These are phyloP conservation scores for Biscogniauxia marginata DNA, from an alignment of 2,329 filamentous ascomycete genomes.

Conservation along the genomic window DNA sequence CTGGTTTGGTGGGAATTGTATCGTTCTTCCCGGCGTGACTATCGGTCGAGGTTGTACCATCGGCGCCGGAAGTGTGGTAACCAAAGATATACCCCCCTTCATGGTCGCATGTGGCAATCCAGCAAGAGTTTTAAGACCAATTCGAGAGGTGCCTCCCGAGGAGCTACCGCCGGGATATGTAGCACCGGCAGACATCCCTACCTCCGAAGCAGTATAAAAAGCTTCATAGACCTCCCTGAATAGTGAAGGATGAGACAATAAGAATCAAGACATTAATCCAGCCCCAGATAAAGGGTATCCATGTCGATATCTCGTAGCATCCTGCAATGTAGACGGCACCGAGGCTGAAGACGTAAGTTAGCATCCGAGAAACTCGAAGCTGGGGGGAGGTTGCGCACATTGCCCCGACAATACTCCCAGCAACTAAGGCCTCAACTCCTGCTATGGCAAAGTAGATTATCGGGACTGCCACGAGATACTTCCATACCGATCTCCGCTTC, in stretches of 20 bases:
- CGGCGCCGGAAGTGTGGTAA: slow-evolving; percentile 81
- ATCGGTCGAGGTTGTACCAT: slow-evolving; percentile 73
- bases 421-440: slow-evolving; percentile 72
- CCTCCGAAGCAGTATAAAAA: slow-evolving; percentile 10
- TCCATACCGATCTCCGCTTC: slow-evolving; percentile 53
- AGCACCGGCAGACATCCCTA: slow-evolving; percentile 19
- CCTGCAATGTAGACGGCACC: slow-evolving; percentile 79
- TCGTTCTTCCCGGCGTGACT: slow-evolving; percentile 72
- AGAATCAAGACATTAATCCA: slow-evolving; percentile 80
- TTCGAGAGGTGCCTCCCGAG: slow-evolving; percentile 17
- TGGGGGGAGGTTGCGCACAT: slow-evolving; percentile 56
- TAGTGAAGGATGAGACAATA: slow-evolving; percentile 87
- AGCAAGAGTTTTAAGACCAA: slow-evolving; percentile 51
- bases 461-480: slow-evolving; percentile 69
- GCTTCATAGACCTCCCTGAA: slow-evolving; percentile 76
- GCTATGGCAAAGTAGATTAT: slow-evolving; percentile 69
- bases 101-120: slow-evolving; percentile 67
- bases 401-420: slow-evolving; percentile 77
- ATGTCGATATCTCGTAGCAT: slow-evolving; percentile 88
- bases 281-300: slow-evolving; percentile 89
- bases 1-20: slow-evolving; percentile 73
- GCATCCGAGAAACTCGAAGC: neutral
- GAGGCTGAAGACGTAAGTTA: slow-evolving; percentile 48
- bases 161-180: slow-evolving; percentile 22
- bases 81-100: slow-evolving; percentile 67